A percentile compares a stretch with the other conserved stretches of the same genome.
Conservation (phyloP, 2,329 filamentous ascomycete species). For the Colletotrichum salicis region DNA sequence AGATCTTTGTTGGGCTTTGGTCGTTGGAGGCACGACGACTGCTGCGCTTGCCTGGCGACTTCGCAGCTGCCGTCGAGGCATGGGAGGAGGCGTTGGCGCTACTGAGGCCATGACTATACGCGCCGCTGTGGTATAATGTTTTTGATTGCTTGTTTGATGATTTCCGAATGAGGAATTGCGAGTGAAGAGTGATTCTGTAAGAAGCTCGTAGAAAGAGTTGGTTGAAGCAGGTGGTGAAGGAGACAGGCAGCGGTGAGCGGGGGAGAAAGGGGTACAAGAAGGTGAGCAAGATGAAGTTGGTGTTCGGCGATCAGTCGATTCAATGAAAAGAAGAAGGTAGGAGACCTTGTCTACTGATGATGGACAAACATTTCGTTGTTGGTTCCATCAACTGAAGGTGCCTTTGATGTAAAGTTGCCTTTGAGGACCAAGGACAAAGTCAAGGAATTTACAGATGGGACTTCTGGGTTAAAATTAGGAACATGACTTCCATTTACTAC, state of each 20-base stretch:
- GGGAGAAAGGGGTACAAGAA: background rate
- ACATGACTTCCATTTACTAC: background rate
- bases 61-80: slow-evolving; percentile 10
- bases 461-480: background rate
- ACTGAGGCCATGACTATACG: background rate
- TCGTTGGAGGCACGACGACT: background rate
- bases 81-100: background rate
- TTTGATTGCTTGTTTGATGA: background rate
- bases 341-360: background rate
- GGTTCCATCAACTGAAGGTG: background rate
- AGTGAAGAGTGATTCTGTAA: background rate
- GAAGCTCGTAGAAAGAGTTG: background rate
- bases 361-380: background rate
- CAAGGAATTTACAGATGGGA: background rate
- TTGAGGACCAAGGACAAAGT: background rate
- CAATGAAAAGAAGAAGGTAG: background rate
- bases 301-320: background rate
- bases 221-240: background rate
- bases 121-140: background rate
- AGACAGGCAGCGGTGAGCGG: background rate
- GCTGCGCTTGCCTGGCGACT: slow-evolving; percentile 14
- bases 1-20: background rate
- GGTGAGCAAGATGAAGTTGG: background rate
- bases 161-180: background rate
- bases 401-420: background rate